These are phyloP conservation scores for Fusarium brachygibbosum DNA, from an alignment of 2,329 filamentous ascomycete species.

Conservation along the genomic window DNA sequence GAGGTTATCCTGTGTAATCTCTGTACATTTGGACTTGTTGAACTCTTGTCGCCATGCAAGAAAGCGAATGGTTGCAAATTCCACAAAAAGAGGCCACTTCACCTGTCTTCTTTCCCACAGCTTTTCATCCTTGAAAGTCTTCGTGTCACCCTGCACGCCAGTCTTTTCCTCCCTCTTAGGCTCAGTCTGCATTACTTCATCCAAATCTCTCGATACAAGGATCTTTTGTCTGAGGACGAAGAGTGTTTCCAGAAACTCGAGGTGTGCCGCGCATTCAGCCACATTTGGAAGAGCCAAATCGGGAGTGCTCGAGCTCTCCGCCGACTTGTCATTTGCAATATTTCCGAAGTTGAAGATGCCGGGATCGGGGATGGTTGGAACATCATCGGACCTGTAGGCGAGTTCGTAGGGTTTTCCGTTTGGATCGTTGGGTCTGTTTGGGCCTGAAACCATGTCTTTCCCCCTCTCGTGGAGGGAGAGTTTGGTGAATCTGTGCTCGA, in stretches of 20 bases:
- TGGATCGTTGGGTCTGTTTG: background rate
- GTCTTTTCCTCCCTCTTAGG: conserved; percentile 34
- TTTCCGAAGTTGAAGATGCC: conserved; percentile 6
- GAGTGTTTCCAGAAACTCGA: conserved; percentile 71
- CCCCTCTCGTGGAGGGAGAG: conserved; percentile 20
- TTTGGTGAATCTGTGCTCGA: conserved; percentile 16
- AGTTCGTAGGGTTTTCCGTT: conserved; percentile 13
- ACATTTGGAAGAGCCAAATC: conserved; percentile 5
- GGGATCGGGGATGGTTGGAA: conserved; percentile 9
- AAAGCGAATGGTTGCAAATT: conserved; percentile 49
- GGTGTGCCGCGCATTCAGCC: conserved; percentile 57
- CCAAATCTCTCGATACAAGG: conserved; percentile 38
- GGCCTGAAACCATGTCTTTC: conserved; percentile 13
- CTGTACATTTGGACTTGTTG: background rate
- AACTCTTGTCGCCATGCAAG: conserved; percentile 42
- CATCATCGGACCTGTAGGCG: background rate
- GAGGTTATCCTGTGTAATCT: conserved; percentile 17
- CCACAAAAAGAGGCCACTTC: conserved; percentile 49
- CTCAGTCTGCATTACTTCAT: conserved; percentile 34
- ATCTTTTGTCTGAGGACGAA: conserved; percentile 61
- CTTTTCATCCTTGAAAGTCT: conserved; percentile 39
- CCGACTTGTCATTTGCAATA: rapidly evolving
- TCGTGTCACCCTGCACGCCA: conserved; percentile 32
- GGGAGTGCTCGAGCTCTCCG: rapidly evolving
- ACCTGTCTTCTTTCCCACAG: conserved; percentile 37